Base-by-base conservation (phyloP, 495 filamentous ascomycete species). In the Cairneyella variabilis region DNA sequence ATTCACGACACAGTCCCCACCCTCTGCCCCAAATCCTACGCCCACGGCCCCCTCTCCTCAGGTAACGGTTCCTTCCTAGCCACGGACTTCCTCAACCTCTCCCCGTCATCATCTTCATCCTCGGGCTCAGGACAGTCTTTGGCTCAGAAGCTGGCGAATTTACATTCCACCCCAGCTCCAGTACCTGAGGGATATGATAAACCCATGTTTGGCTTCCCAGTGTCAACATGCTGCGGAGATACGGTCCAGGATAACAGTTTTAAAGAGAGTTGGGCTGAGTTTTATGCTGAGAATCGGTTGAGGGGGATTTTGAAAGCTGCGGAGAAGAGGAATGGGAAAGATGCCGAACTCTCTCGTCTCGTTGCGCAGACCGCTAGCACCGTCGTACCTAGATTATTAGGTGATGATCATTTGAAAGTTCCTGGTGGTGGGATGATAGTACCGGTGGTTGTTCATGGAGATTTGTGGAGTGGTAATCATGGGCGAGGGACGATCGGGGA, bases 391-490 rank as follows among this genome's bases (percentile, higher is more conserved):
- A 60, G 83, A 12, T 64, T 97, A 20, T 68, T 97, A 25, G 79
- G 82, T 2, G 83, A 86, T 42, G 75, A 64, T 0, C 82, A 86
- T 68, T 60, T 95, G 34, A 82, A 80, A 37, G 79, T 73, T 42
- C 71, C 80, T 20, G 59, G 59, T 3, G 78, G 79, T 0, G 64
- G 75, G 9, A 75, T 74, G 4, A 69, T 88, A 18, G 71, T 63
- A 1, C 91, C 91, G 0, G 90, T 92, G 4, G 76, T 95, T 16
- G 78, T 95, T 21, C 91, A 97, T 67, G 91, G 91, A 14, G 92
- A 96, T 73, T 60, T 96, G 34, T 97, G 91, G 91, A 85, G 80
- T 61, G 91, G 91, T 1, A 97, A 97, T 66, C 78, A 82, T 21
- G 83, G 81, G n/a, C 59, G 74, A 4, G 90, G 85, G 1, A 69